Conservation (phyloP, 495 filamentous ascomycete genomes). For the Podospora pseudoanserina region DNA sequence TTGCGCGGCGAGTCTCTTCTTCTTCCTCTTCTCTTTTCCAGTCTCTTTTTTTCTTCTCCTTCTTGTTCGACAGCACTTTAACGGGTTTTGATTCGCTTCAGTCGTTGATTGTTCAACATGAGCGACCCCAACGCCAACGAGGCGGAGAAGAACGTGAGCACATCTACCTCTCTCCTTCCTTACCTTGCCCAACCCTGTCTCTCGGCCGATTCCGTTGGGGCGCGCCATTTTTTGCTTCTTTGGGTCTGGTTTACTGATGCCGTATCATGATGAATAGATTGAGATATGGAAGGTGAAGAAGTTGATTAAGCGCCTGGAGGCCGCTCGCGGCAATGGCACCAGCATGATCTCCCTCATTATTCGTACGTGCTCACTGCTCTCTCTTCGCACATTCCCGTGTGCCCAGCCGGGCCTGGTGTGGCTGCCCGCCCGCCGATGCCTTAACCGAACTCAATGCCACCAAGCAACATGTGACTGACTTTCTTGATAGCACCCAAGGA, state of each 20-base stretch:
- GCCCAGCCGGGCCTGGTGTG: not conserved
- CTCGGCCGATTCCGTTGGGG: not conserved
- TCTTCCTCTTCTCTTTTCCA: slow-evolving; percentile 3
- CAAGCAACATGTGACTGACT: slow-evolving; percentile 4
- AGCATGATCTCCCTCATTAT: slow-evolving; percentile 99
- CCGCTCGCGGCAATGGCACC: slow-evolving; percentile 90
- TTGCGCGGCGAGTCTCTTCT: slow-evolving; percentile 6
- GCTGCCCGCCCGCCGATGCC: not conserved
- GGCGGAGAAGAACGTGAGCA: slow-evolving; percentile 89
- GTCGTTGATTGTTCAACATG: slow-evolving; percentile 58
- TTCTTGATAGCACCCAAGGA: slow-evolving; percentile 79
- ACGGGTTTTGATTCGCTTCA: slow-evolving; percentile 1
- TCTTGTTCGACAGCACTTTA: not conserved
- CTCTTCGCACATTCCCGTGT: not conserved
- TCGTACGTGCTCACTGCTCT: slow-evolving; percentile 53
- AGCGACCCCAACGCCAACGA: slow-evolving; percentile 84
- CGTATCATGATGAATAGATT: slow-evolving; percentile 39
- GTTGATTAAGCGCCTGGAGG: slow-evolving; percentile 91
- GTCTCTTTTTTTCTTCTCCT: slow-evolving; percentile 7
- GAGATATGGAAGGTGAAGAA: slow-evolving; percentile 93
- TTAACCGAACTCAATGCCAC: not conserved
- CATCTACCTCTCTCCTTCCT: not conserved
- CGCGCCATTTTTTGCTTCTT: not conserved
- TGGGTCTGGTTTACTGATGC: slow-evolving; percentile 16
- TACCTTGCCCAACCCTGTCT: not conserved